phyloP scores from a whole-genome alignment of 768 basidiomycete species.

The Serendipita indica region DNA sequence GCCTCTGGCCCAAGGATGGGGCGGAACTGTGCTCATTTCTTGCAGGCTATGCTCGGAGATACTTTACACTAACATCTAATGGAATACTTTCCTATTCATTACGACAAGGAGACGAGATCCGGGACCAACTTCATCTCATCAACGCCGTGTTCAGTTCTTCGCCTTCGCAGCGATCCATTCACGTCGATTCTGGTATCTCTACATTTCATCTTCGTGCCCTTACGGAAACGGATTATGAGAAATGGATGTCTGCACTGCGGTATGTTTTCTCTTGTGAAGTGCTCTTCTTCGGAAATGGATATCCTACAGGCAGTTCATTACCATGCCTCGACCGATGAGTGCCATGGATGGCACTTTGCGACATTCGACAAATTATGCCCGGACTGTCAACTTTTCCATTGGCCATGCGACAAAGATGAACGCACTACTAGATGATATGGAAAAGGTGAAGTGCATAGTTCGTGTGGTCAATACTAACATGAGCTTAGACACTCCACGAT shows the following conservation, averaged over 20 bases:
- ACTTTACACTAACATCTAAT: constrained; percentile 53
- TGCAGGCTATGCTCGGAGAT: constrained; percentile 70
- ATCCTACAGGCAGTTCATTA: constrained; percentile 45
- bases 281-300: constrained; percentile 13
- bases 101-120: constrained; percentile 51
- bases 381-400: constrained; percentile 26
- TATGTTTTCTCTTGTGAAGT: constrained; percentile 21
- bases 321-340: constrained; percentile 21
- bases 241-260: constrained; percentile 67
- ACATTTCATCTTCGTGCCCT: constrained; percentile 76
- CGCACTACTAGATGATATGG: constrained; percentile 50
- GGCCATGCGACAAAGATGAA: constrained; percentile 35
- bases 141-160: constrained; percentile 66
- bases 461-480: constrained; percentile 7
- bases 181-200: constrained; percentile 57
- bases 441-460: constrained; percentile 27
- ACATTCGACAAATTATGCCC: constrained; percentile 25
- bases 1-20: constrained; percentile 10
- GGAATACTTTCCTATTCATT: constrained; percentile 65
- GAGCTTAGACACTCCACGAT: constrained; percentile 6
- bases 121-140: constrained; percentile 47
- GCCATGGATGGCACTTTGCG: constrained; percentile 25
- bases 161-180: constrained; percentile 61
- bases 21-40: neutral
- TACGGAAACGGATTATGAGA: constrained; percentile 43